phyloP scores from a whole-genome alignment of 768 basidiomycete genomes.

The Serendipita sp. region DNA sequence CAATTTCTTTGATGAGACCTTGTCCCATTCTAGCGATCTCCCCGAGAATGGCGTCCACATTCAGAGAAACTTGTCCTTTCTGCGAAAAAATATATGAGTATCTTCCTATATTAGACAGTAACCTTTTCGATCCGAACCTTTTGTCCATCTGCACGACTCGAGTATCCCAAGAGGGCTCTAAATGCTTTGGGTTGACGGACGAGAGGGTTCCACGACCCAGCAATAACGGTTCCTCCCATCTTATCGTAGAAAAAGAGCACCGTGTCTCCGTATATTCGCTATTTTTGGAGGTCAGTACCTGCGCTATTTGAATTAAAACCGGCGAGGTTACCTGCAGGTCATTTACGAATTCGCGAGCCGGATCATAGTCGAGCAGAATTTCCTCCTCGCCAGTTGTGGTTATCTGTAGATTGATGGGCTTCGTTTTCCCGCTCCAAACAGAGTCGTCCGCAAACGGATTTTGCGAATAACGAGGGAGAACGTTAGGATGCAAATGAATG shows the following conservation, averaged over 20 bases:
- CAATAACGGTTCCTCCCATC: constrained; percentile 62
- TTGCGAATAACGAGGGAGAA: constrained; percentile 60
- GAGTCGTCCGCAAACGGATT: constrained; percentile 37
- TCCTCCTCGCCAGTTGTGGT: constrained; percentile 14
- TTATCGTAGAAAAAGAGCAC: constrained; percentile 74
- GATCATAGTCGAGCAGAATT: constrained; percentile 58
- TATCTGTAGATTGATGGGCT: constrained; percentile 30
- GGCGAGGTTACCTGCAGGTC: constrained; percentile 51
- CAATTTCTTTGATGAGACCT: constrained; percentile 42
- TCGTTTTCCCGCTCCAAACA: constrained; percentile 27
- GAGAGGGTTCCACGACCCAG: constrained; percentile 73
- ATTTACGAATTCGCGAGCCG: constrained; percentile 42
- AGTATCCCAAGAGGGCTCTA: constrained; percentile 70
- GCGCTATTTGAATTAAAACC: not conserved
- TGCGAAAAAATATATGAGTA: constrained; percentile 11
- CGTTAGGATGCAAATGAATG: constrained; percentile 47
- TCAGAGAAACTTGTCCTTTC: constrained; percentile 46
- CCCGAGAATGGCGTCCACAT: constrained; percentile 44
- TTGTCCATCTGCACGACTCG: constrained; percentile 33
- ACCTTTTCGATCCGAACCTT: constrained; percentile 19
- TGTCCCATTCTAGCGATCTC: constrained; percentile 66
- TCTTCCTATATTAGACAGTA: constrained; percentile 1
- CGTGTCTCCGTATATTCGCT: constrained; percentile 60
- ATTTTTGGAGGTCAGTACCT: constrained; percentile 4
- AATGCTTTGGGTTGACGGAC: constrained; percentile 47